These are phyloP conservation scores for Stagonosporopsis chrysanthemi DNA, from an alignment of 2,329 filamentous ascomycete species.

Conservation along the genomic window DNA sequence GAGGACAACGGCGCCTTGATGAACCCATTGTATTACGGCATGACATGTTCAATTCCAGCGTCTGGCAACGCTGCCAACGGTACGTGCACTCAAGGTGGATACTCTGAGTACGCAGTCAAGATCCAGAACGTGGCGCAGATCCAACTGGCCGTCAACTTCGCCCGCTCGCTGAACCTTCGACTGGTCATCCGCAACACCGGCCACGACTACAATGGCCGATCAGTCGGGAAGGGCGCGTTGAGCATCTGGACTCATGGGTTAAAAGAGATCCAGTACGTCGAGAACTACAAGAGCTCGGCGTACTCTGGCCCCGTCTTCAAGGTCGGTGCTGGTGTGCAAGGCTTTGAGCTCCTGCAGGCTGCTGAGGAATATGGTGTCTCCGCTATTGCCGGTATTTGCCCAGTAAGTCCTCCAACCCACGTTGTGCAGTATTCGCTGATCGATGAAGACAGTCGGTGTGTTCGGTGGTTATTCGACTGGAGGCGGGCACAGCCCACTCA, in stretches of 20 bases:
- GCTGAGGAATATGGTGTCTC: constrained; percentile 42
- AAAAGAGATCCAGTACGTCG: constrained; percentile 40
- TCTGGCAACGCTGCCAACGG: constrained; percentile 27
- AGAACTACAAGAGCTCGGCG: constrained; percentile 32
- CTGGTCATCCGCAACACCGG: constrained; percentile 44
- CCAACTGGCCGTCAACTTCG: constrained; percentile 45
- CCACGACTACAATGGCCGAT: constrained; percentile 43
- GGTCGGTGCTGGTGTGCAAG: constrained; percentile 43
- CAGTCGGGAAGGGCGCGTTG: constrained; percentile 36
- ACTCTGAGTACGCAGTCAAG: constrained; percentile 39
- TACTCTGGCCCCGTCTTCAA: constrained; percentile 44
- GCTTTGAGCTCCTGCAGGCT: constrained; percentile 39
- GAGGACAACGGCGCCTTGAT: constrained; percentile 37
- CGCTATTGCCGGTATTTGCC: constrained; percentile 48
- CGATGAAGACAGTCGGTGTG: constrained; percentile 58
- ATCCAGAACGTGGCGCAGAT: constrained; percentile 42
- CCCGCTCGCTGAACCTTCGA: constrained; percentile 41
- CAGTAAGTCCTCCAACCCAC: constrained; percentile 12
- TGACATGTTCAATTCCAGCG: constrained; percentile 35
- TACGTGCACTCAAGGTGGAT: constrained; percentile 43
- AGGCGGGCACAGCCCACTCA: constrained; percentile 63
- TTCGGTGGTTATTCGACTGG: constrained; percentile 52
- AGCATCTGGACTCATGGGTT: constrained; percentile 43
- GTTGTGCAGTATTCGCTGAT: background rate
- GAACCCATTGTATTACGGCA: constrained; percentile 41